Evolutionary conservation across 164 flowering plant genomes (phyloP), one percentile per base, ranked within the genome.

Genomic region (Annona squamosa): DNA sequence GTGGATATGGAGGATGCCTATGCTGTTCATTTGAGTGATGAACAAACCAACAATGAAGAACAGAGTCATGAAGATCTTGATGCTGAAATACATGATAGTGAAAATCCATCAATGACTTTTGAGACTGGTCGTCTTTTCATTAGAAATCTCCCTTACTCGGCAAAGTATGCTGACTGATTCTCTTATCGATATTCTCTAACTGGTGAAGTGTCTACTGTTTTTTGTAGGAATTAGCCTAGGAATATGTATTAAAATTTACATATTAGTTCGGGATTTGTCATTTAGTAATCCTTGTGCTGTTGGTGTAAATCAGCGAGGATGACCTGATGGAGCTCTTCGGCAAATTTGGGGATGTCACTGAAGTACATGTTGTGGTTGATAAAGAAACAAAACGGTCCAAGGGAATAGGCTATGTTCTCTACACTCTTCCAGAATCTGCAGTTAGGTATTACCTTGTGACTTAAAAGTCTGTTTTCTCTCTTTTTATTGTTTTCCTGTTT

Each of bases 121-220:
- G 86, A 91, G 70, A 81, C 83, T 72, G 86, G 85, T 13, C 98
- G 99, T 17, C 97, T 95, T 56, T 95, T 93, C 82, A 86, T 93
- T 12, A 90, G 94, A 44, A 95, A 95, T 82, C 92, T 95, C 70
- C 98, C 97, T 73, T 95, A 89, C 81, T 79, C 90, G 78, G 86
- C 99, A 79, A 91, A 88, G 99, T 95, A 86, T 46, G 72, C 0
- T 63, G 4, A 67, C 37, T 26, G 18, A 46, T 46, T 77, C 63
- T 68, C 3, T 67, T 45, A 19, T 41, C 6, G 45, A 10, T 7
- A 46, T 19, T 59, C 46, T 73, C 18, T 26, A 52, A 65, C 48
- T 45, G 6, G 68, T 2, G 10, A 46, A 17, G 45, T 43, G 13
- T 43, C 12, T 73, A n/a, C 26, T 9, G 6, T 18, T 63, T 65